Evolutionary conservation across 2,329 filamentous ascomycete species (phyloP).

Genomic region (Rutstroemia sp.): DNA sequence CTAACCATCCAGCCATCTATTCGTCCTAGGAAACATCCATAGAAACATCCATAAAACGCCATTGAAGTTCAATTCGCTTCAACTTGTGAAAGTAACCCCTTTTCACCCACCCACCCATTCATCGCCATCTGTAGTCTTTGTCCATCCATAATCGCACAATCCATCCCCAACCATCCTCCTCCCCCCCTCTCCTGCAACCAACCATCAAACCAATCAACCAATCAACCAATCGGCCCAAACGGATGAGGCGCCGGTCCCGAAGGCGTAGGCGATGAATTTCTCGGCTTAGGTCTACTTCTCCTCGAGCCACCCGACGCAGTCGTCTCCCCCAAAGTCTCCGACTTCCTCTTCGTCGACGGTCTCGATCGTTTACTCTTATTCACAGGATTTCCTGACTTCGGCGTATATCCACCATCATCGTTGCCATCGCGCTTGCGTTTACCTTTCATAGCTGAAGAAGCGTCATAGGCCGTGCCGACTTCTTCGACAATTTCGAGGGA

Average conservation of each 20-base stretch:
- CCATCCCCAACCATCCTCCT: background rate
- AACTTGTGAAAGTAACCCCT: no score
- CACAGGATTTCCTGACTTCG: conserved; percentile 40
- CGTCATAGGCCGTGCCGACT: conserved; percentile 30
- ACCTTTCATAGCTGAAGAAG: conserved; percentile 19
- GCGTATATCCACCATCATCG: conserved; percentile 48
- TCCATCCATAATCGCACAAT: background rate
- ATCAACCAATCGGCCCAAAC: conserved; percentile 3
- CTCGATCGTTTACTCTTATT: conserved; percentile 25
- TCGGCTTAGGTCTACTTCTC: conserved; percentile 7
- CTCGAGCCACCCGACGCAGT: conserved; percentile 1
- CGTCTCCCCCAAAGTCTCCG: conserved; percentile 1
- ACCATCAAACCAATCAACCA: background rate
- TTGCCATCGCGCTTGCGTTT: conserved; percentile 44
- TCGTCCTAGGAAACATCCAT: no score
- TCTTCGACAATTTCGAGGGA: conserved; percentile 31
- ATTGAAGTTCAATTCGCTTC: no score
- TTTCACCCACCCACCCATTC: no score
- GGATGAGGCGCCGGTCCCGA: conserved; percentile 1
- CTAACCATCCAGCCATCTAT: no score
- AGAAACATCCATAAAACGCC: no score
- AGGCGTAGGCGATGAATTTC: background rate
- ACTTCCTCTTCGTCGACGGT: conserved; percentile 24
- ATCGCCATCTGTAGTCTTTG: no score
- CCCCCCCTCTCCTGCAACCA: background rate